Evolutionary conservation across 805 yeast species (phyloP).

Genomic region (Schwanniomyces polymorphus): DNA sequence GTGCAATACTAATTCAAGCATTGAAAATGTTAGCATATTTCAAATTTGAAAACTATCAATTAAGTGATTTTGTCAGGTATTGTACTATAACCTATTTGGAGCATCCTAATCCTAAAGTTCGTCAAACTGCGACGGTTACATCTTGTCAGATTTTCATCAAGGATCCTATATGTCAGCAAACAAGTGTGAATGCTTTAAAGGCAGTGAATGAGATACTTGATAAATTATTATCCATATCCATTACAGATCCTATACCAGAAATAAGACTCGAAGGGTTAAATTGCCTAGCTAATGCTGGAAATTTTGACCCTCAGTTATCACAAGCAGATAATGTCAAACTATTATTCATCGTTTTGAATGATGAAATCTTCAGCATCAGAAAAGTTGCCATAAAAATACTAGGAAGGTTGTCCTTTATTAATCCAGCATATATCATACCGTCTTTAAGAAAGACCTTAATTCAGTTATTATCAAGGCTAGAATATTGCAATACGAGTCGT

Average conservation of each 20-base stretch:
- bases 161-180: slow-evolving; percentile 83
- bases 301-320: slow-evolving; percentile 87
- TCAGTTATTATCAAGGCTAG: slow-evolving; percentile 81
- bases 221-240: slow-evolving; percentile 75
- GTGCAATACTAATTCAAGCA: slow-evolving; percentile 67
- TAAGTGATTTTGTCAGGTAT: slow-evolving; percentile 84
- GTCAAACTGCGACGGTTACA: slow-evolving; percentile 82
- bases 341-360: slow-evolving; percentile 85
- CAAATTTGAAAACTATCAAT: slow-evolving; percentile 69
- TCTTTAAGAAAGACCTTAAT: slow-evolving; percentile 83
- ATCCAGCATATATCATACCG: slow-evolving; percentile 96
- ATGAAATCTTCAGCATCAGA: slow-evolving; percentile 82
- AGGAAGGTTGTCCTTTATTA: slow-evolving; percentile 80
- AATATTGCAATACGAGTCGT: slow-evolving; percentile 70
- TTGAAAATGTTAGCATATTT: slow-evolving; percentile 74
- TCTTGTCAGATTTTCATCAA: slow-evolving; percentile 72
- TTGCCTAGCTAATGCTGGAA: slow-evolving; percentile 58
- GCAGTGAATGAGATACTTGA: slow-evolving; percentile 86
- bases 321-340: slow-evolving; percentile 89
- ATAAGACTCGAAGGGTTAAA: slow-evolving; percentile 78
- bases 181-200: slow-evolving; percentile 74
- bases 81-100: slow-evolving; percentile 84
- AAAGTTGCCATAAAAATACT: slow-evolving; percentile 74
- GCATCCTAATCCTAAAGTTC: slow-evolving; percentile 73
- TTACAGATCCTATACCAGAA: slow-evolving; percentile 86